A percentile compares a stretch with the other conserved stretches of the same genome.
Conservation (phyloP, 352 stramenopile genomes). For the Bremia lactucae region DNA sequence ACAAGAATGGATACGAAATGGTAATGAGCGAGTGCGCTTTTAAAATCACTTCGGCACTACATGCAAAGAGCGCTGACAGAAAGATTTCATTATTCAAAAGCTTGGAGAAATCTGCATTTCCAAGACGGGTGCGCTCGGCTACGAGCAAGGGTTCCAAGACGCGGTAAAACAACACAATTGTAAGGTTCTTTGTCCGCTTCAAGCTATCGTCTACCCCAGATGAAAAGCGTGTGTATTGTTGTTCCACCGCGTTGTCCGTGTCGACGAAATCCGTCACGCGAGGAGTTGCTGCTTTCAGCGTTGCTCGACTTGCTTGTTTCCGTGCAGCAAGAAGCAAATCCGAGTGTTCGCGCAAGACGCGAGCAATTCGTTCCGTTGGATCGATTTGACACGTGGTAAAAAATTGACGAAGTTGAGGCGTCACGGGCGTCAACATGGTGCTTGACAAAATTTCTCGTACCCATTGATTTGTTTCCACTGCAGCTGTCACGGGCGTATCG, state of each 20-base stretch:
- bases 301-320: constrained; percentile 8
- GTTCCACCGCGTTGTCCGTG: too few species aligned
- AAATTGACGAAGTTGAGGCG: constrained; percentile 37
- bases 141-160: constrained; percentile 66
- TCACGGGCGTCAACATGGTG: constrained; percentile 25
- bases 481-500: constrained; percentile 65
- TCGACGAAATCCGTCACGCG: too few species aligned
- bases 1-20: constrained; percentile 71
- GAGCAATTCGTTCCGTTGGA: constrained; percentile 42
- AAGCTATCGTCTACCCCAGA: constrained; percentile 66
- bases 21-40: constrained; percentile 82
- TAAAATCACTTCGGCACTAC: constrained; percentile 72
- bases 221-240: constrained; percentile 9
- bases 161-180: constrained; percentile 66
- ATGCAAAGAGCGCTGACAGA: constrained; percentile 67
- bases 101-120: constrained; percentile 62
- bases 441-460: constrained; percentile 52
- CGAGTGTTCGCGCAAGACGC: constrained; percentile 36
- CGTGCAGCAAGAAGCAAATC: constrained; percentile 38
- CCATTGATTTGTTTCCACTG: constrained; percentile 78
- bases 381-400: constrained; percentile 51
- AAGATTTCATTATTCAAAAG: constrained; percentile 78
- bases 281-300: constrained; percentile 6
- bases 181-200: constrained; percentile 55
- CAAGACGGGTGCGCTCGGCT: constrained; percentile 58